phyloP scores from a whole-genome alignment of 345 rosid genomes.

The Citrus australasica region DNA sequence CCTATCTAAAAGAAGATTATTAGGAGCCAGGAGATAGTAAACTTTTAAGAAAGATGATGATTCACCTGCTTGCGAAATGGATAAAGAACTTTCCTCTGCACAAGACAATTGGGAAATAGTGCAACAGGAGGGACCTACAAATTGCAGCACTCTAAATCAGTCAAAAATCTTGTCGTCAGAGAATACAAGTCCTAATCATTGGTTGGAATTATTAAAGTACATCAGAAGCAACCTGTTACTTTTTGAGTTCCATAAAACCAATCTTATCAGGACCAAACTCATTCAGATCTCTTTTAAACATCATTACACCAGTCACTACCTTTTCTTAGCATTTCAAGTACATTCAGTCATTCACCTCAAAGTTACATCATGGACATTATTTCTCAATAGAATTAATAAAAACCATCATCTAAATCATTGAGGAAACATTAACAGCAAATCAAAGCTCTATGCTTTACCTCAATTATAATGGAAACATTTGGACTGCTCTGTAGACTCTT shows the following conservation, averaged over 20 bases:
- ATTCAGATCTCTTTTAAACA: background rate
- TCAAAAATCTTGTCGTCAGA: background rate
- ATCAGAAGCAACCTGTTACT: background rate
- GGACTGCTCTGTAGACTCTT: constrained; percentile 70
- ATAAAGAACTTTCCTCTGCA: constrained; percentile 73
- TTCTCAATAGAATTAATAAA: background rate
- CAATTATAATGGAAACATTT: constrained; percentile 71
- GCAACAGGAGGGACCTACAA: constrained; percentile 87
- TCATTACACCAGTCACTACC: background rate
- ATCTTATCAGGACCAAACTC: background rate
- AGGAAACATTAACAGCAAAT: background rate
- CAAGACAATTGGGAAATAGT: constrained; percentile 66
- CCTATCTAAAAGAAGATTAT: constrained; percentile 1
- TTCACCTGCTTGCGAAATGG: constrained; percentile 84
- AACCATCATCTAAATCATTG: background rate
- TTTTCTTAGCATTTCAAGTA: background rate
- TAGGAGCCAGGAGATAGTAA: background rate
- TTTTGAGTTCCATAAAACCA: background rate
- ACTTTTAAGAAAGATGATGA: background rate
- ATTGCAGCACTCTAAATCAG: constrained; percentile 16
- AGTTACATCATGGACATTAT: background rate
- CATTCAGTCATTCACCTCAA: background rate
- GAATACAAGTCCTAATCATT: background rate
- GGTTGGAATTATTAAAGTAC: background rate
- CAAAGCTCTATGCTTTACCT: constrained; percentile 44